Percentiles rank a stretch among this genome's conserved stretches.
phyloP scores from a whole-genome alignment of 225 moss, liverwort and hornwort species.

The Neckera pumila region DNA sequence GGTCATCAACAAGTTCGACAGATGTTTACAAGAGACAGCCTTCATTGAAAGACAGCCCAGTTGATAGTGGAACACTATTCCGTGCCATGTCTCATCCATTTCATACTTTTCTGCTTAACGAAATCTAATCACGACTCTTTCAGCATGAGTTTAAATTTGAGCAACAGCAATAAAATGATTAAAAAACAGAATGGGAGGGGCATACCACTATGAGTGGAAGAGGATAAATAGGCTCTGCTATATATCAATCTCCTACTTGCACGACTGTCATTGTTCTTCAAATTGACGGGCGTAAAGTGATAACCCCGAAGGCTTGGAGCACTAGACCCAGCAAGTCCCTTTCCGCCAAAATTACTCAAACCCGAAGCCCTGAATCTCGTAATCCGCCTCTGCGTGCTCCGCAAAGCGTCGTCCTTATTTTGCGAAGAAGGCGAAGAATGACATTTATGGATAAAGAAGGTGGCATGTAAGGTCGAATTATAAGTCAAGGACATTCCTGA shows the following conservation, averaged over 20 bases:
- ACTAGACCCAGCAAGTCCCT: background rate
- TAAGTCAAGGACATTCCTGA: background rate
- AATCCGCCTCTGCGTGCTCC: background rate
- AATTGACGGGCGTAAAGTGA: background rate
- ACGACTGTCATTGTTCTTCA: background rate
- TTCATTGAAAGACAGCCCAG: background rate
- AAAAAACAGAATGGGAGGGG: background rate
- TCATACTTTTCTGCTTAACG: background rate
- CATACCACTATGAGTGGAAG: conserved; percentile 6
- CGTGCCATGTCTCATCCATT: background rate
- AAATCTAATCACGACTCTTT: background rate
- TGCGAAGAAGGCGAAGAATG: background rate
- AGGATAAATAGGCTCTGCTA: conserved; percentile 12
- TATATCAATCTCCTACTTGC: background rate
- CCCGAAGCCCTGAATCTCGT: background rate
- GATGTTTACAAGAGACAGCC: background rate
- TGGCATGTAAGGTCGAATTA: background rate
- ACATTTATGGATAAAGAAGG: background rate
- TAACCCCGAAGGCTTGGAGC: background rate
- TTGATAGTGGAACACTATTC: background rate
- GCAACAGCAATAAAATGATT: background rate
- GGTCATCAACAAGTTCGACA: background rate
- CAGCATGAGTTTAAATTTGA: background rate
- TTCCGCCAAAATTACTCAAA: background rate
- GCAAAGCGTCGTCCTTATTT: background rate